A percentile compares a stretch with the other conserved stretches of the same genome.
phyloP scores from a whole-genome alignment of 1,139 yeast species.

The Geotrichum reessii region DNA sequence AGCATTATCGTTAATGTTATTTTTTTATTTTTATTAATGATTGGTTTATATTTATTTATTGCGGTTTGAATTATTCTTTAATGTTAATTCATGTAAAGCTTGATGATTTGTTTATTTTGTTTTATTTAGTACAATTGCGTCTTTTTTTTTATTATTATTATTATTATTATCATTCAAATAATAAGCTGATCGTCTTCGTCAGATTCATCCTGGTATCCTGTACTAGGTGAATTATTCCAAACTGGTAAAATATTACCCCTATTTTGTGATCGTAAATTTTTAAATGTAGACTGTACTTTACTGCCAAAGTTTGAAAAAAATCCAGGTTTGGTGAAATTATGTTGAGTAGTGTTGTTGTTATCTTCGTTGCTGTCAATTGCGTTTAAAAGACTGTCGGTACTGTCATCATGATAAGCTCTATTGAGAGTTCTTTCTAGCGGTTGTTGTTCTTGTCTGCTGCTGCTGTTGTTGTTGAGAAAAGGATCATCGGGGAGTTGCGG shows the following conservation, averaged over 20 bases:
- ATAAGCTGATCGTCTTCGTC: conserved; percentile 16
- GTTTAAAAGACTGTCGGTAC: background rate
- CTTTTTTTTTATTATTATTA: conserved; percentile 6
- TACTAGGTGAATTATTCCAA: conserved; percentile 19
- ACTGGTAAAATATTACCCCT: conserved; percentile 12
- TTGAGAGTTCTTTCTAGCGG: background rate
- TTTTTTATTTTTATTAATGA: background rate
- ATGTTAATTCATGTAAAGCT: too few relatives aligned
- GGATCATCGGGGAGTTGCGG: conserved; percentile 9
- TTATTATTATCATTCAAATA: conserved; percentile 14
- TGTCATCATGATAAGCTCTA: background rate
- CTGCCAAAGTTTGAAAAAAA: conserved; percentile 15
- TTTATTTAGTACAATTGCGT: background rate
- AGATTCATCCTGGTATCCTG: conserved; percentile 19
- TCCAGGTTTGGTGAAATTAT: conserved; percentile 3
- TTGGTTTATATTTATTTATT: conserved; percentile 5
- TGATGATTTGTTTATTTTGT: background rate
- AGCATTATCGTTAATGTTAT: background rate
- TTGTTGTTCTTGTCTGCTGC: conserved; percentile 6
- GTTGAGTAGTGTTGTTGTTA: background rate
- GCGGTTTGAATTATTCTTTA: background rate
- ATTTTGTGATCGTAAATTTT: background rate
- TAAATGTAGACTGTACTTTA: conserved; percentile 4
- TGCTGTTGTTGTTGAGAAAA: background rate
- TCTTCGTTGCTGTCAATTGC: background rate